Evolutionary conservation across 306 rosid genomes (phyloP), one percentile per base, ranked within the genome.

Genomic region (Urtica urens): DNA sequence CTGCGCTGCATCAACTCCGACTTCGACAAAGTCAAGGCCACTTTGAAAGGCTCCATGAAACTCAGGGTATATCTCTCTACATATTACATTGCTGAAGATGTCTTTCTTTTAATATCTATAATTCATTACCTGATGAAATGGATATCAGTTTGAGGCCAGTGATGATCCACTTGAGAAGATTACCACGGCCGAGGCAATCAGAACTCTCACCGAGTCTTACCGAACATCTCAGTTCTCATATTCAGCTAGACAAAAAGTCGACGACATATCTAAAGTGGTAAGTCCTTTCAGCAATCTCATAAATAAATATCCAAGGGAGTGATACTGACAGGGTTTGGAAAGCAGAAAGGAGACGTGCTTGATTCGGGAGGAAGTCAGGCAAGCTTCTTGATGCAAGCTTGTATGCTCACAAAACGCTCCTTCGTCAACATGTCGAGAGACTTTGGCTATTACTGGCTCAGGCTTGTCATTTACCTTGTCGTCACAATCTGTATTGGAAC

Each of bases 321-420:
- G 13, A 31, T 31, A 7, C 45, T 39, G 34, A 44, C 12, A 16
- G 17, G 21, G n/a, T 16, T 21, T 66, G 48, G 18, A 77, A 70
- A 82, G 71, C 85, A 90, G 99, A 85, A 64, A 57, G 95, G 96
- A 66, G 82, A 90, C 6, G 87, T 90, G 61, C 71, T 82, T 35
- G 99, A 90, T 46, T 70, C 92, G 18, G 93, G 87, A 69, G 99
- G 99, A 59, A 90, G 96, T 62, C 94, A 85, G 61, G 99, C 99
- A 30, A 85, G 99, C 69, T 85, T 90, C 81, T 53, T 73, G 31
- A 79, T 75, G 93, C 99, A 90, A 58, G 56, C 78, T 38, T 77
- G 69, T 42, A 78, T 70, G 5, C 72, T 90, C 75, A 79, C 99
- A 24, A 81, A 79, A 59, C 87, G 99, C 43, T 90, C 99, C 3